Evolutionary conservation across 208 protist species (phyloP), one percentile per base, ranked within the genome.

Genomic region (Trypanosomatidae sp.): DNA sequence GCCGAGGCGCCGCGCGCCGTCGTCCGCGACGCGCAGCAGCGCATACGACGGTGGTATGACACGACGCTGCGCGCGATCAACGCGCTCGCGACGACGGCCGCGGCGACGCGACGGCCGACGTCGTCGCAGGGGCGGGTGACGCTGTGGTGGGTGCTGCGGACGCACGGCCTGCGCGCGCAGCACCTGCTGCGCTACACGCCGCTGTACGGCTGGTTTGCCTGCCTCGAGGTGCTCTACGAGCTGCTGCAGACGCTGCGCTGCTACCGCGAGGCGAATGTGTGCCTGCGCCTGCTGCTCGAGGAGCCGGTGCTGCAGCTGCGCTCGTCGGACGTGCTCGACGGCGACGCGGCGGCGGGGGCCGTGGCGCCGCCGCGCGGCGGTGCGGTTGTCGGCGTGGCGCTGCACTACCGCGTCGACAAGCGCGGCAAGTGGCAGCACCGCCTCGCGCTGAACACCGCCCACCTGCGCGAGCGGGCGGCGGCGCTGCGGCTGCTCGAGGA

Each of bases 151-250:
- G 21, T 82, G 1, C 53, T 91, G 2, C 58, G 56, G 20, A 35
- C 21, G 20, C 26, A 69, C 33, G 82, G 76, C 16, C 52, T 77
- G 11, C 25, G 62, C 18, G 68, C 69, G 6, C 53, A 74, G 21
- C 79, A 88, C 42, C 60, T 92, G 11, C 58, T 88, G 3, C 51
- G 50, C 11, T 89, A 83, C 42, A 61, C 68, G 16, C 75, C 83
- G 0, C 55, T 77, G n/a, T 81, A 83, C 33, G 64, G 61, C 15
- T 88, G 71, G 69, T 86, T 68, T 38, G 48, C 45, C 1, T 87
- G 77, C 45, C 43, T 72, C 35, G 84, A 92, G 53, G 35, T 77
- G 15, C 48, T 88, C 10, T 58, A 76, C 7, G 53, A 48, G 13
- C 22, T 88, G 8, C 48, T 89, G 18, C 62, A 87, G 47, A 71